These are phyloP conservation scores for Globisporangium polare DNA, from an alignment of 352 stramenopile species.

Conservation along the genomic window DNA sequence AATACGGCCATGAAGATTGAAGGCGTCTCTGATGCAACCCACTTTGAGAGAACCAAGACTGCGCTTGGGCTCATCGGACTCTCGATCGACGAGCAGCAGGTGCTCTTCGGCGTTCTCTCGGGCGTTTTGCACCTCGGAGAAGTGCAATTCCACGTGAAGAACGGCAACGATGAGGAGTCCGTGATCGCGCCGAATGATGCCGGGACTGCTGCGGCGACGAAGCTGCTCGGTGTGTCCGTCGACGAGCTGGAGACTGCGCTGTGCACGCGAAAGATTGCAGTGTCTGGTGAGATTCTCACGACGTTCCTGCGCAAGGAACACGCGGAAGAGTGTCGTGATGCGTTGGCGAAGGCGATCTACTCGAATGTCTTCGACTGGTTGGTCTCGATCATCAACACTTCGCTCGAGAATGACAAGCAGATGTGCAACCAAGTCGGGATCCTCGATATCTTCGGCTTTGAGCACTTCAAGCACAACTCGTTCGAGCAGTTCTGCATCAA, in stretches of 20 bases:
- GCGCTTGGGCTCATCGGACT: constrained; percentile 69
- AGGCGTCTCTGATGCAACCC: constrained; percentile 60
- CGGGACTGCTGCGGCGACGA: constrained; percentile 33
- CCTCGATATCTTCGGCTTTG: constrained; percentile 94
- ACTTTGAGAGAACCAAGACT: constrained; percentile 66
- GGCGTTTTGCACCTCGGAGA: constrained; percentile 97
- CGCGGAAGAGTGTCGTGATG: constrained; percentile 90
- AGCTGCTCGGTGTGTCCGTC: constrained; percentile 51
- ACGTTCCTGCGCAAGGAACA: constrained; percentile 81
- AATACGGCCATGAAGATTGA: constrained; percentile 61
- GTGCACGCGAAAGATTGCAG: constrained; percentile 60
- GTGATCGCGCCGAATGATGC: constrained; percentile 34
- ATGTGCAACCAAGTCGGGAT: constrained; percentile 81
- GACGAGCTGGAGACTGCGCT: constrained; percentile 61
- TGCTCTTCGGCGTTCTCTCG: constrained; percentile 73
- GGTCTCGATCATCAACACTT: constrained; percentile 85
- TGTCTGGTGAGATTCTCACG: constrained; percentile 65
- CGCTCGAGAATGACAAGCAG: constrained; percentile 52
- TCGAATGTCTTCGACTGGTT: constrained; percentile 96
- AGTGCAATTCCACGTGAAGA: constrained; percentile 85
- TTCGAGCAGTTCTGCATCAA: constrained; percentile 95
- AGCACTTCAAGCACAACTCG: constrained; percentile 92
- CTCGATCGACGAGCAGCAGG: constrained; percentile 39
- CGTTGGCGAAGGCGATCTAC: constrained; percentile 95
- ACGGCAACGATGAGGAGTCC: constrained; percentile 66